Evolutionary conservation across 257 asterid species (phyloP).

Genomic region (Capsicum baccatum): DNA sequence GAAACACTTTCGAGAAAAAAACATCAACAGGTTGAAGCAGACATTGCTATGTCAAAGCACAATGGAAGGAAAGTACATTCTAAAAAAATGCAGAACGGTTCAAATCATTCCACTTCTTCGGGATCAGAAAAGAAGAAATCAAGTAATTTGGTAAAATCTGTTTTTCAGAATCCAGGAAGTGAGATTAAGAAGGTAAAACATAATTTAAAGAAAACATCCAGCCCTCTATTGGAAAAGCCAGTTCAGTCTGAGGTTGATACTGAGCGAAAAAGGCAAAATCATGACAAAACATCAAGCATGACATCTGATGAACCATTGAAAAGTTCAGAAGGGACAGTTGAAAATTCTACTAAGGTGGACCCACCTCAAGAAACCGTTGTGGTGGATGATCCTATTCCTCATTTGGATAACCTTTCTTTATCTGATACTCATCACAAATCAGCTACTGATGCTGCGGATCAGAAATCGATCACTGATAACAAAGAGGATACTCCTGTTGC

Average conservation of each 20-base stretch:
- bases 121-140: conserved; percentile 47
- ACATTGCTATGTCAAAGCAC: conserved; percentile 37
- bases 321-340: conserved; percentile 22
- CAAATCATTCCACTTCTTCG: conserved; percentile 25
- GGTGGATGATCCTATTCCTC: conserved; percentile 30
- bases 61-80: conserved; percentile 36
- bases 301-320: conserved; percentile 22
- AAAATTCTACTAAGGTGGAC: conserved; percentile 27
- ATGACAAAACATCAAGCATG: conserved; percentile 34
- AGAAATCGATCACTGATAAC: conserved; percentile 27
- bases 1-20: conserved; percentile 34
- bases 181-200: conserved; percentile 45
- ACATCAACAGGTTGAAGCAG: conserved; percentile 35
- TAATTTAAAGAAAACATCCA: conserved; percentile 43
- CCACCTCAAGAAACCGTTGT: conserved; percentile 5
- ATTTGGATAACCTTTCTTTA: conserved; percentile 25
- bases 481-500: conserved; percentile 26
- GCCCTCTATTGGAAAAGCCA: conserved; percentile 32
- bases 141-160: conserved; percentile 34
- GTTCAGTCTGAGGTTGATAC: conserved; percentile 35
- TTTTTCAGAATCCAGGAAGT: conserved; percentile 41
- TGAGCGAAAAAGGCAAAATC: conserved; percentile 36
- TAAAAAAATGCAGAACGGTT: conserved; percentile 33
- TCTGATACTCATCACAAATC: conserved; percentile 21
- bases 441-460: conserved; percentile 19